phyloP scores from a whole-genome alignment of 2,329 filamentous ascomycete species.

The Pyricularia pennisetigena region DNA sequence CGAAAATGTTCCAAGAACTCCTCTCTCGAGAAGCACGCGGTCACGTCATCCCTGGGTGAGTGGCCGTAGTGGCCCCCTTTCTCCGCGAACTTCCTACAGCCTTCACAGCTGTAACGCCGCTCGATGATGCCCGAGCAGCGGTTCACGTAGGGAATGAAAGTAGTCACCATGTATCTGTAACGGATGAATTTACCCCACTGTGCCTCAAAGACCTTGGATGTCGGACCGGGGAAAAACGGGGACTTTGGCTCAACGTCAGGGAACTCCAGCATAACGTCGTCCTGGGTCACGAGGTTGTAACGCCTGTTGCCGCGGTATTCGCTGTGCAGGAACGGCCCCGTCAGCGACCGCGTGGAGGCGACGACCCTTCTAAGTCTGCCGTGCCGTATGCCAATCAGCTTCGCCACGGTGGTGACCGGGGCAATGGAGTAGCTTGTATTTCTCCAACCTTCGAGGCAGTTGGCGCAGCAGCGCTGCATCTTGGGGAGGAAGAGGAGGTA shows the following conservation, averaged over 20 bases:
- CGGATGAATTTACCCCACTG: not conserved
- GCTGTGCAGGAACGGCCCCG: not conserved
- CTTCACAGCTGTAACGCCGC: not conserved
- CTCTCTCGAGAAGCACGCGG: not conserved
- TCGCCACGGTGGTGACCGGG: not conserved
- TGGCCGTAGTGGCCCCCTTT: not conserved
- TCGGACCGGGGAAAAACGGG: not conserved
- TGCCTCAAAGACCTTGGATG: not conserved
- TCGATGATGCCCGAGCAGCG: not conserved
- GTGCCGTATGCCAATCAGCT: not conserved
- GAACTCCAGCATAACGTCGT: not conserved
- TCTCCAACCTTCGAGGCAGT: not conserved
- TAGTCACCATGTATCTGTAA: not conserved
- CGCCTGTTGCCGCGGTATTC: not conserved
- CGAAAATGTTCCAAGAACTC: not conserved
- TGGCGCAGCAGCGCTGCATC: not conserved
- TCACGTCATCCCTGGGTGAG: not conserved
- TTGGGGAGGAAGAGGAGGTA: not conserved
- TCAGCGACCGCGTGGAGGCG: not conserved
- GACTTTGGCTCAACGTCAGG: not conserved
- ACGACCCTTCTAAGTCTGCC: not conserved
- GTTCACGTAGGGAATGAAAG: not conserved
- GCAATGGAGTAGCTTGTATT: not conserved
- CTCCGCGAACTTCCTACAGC: not conserved
- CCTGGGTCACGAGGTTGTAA: not conserved